These are phyloP conservation scores for Pachyrhizus erosus DNA, from an alignment of 306 rosid species.

Conservation along the genomic window DNA sequence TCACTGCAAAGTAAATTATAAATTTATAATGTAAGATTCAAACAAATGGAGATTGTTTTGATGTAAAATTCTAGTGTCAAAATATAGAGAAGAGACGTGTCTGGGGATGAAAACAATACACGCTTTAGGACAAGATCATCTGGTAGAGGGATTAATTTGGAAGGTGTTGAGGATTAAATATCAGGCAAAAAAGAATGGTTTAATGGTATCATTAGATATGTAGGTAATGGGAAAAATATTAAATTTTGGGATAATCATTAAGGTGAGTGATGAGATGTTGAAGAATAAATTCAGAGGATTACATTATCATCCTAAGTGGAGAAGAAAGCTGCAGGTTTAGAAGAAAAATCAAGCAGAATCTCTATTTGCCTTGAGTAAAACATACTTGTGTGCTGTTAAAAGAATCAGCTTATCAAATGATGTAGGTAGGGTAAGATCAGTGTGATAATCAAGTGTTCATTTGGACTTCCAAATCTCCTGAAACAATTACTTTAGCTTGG, in stretches of 20 bases:
- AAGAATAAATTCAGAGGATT: not conserved
- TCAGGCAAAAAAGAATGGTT: not conserved
- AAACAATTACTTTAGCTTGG: not conserved
- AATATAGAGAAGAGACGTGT: too few species aligned
- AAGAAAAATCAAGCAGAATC: not conserved
- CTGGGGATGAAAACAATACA: too few species aligned
- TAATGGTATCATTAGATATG: not conserved
- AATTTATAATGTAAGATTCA: not conserved
- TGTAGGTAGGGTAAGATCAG: not conserved
- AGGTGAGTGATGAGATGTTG: not conserved
- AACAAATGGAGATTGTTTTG: not conserved
- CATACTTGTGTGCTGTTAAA: too few species aligned
- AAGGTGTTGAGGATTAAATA: not conserved
- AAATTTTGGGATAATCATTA: not conserved
- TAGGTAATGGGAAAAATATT: not conserved
- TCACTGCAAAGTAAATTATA: not conserved
- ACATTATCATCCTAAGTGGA: not conserved
- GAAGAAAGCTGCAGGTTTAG: not conserved
- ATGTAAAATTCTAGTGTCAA: not conserved
- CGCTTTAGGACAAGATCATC: not conserved
- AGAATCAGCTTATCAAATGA: not conserved
- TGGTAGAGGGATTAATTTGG: not conserved
- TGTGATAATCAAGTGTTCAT: not conserved
- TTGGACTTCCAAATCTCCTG: too few species aligned
- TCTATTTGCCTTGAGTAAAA: too few species aligned